These are phyloP conservation scores for Aspergillus sp. DNA, from an alignment of 2,329 filamentous ascomycete genomes.

Conservation along the genomic window DNA sequence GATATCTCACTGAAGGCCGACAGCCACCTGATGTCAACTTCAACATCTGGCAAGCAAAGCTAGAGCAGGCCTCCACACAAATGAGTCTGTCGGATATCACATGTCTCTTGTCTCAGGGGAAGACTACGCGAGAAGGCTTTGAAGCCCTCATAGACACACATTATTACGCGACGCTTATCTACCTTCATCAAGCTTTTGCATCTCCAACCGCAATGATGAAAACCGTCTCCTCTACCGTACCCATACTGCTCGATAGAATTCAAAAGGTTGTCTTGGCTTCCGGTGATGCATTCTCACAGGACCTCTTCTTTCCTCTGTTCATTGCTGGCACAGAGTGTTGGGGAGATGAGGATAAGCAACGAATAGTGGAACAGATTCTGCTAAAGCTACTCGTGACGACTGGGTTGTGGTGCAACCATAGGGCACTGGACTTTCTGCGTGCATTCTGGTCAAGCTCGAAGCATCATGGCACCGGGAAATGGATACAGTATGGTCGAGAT, in stretches of 20 bases:
- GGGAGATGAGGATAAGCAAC: conserved; percentile 1
- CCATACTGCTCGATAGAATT: conserved; percentile 1
- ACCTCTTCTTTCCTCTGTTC: conserved; percentile 29
- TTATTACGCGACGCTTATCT: conserved; percentile 26
- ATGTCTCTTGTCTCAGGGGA: background rate
- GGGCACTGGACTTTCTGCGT: conserved; percentile 21
- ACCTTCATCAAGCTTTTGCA: conserved; percentile 25
- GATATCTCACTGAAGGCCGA: background rate
- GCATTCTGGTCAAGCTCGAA: conserved; percentile 19
- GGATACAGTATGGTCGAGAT: conserved; percentile 13
- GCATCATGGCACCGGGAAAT: conserved; percentile 20
- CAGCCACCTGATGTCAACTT: conserved; percentile 5
- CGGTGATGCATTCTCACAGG: conserved; percentile 22
- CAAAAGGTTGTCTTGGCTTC: conserved; percentile 5
- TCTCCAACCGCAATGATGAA: background rate
- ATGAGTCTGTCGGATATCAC: conserved; percentile 4
- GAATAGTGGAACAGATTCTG: conserved; percentile 10
- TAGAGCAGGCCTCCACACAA: conserved; percentile 14
- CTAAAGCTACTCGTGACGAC: conserved; percentile 15
- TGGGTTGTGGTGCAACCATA: conserved; percentile 21
- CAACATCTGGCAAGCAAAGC: conserved; percentile 10
- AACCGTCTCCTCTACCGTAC: background rate
- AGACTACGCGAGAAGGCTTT: conserved; percentile 9
- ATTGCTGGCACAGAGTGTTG: conserved; percentile 26
- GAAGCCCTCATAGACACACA: conserved; percentile 16